Evolutionary conservation across 768 basidiomycete species (phyloP), one percentile per base, ranked within the genome.

Genomic region (Suillus clintonianus): DNA sequence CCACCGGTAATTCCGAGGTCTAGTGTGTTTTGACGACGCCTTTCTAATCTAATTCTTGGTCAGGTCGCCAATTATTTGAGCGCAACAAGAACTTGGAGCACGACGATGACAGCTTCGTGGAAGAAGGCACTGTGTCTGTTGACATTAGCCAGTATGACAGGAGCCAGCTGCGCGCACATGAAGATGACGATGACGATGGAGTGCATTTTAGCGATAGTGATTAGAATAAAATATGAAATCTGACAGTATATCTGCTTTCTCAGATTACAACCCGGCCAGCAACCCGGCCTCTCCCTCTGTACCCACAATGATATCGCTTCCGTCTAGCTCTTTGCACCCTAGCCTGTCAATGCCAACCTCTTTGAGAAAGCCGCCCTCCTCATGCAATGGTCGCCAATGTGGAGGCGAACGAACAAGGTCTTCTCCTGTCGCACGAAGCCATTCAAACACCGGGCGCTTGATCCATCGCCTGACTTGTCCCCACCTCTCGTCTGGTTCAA

Each of bases 11-110:
- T 72, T 17, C 9, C 41, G 41, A 34, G 30, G n/a, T 48, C 48
- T 43, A 43, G 19, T 30, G 32, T 41, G 22, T 43, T 41, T 45
- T 41, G 22, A 62, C 14, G 15, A 2, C 34, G 64, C 62, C 67
- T 41, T 61, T 32, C 50, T 69, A 39, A 60, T 36, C n/a, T n/a
- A n/a, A n/a, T n/a, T 48, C 8, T 43, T 63, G 59, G n/a, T 62
- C 67, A 97, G 97, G 97, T 32, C 89, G 94, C 27, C 95, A 97
- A 78, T 78, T 98, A 51, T 99, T 99, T 76, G 94, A 97, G 77
- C 86, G 86, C 43, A 89, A 94, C 72, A 85, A 80, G 62, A 85
- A 86, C 68, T 81, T 95, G 39, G 86, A 79, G 5, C 78, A 78
- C 10, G 89, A 92, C 54, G 97, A 98, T 61, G 92, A 92, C 66